phyloP scores from a whole-genome alignment of 768 basidiomycete genomes.

The Pleurotus sapidus region DNA sequence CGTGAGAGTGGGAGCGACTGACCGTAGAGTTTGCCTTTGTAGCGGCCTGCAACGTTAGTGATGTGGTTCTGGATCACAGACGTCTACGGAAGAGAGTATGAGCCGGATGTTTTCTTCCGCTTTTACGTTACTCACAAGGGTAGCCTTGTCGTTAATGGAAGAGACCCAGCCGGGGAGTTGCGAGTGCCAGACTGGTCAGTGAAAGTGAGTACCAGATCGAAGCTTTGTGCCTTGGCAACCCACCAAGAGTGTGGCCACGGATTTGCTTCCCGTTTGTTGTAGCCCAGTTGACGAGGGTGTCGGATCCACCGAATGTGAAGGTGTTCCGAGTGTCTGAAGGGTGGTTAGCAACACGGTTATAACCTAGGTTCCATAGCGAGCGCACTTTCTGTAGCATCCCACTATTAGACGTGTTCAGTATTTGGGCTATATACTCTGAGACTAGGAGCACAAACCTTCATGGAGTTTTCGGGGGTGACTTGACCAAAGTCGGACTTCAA shows the following conservation, averaged over 20 bases:
- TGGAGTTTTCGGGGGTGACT: conserved; percentile 43
- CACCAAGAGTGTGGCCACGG: conserved; percentile 34
- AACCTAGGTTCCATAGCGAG: conserved; percentile 1
- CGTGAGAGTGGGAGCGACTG: not conserved
- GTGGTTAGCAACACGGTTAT: not conserved
- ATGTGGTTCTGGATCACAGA: conserved; percentile 47
- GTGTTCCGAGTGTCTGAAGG: conserved; percentile 22
- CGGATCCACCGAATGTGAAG: conserved; percentile 32
- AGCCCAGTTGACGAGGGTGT: conserved; percentile 40
- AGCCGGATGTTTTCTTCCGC: not conserved
- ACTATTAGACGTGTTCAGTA: conserved; percentile 17
- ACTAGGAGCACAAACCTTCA: conserved; percentile 28
- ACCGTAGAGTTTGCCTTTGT: conserved; percentile 44
- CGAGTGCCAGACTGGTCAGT: conserved; percentile 21
- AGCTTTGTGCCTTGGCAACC: not conserved
- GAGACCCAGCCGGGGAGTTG: conserved; percentile 44
- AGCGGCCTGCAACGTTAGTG: conserved; percentile 39
- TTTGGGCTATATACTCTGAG: too few species aligned
- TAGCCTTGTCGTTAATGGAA: conserved; percentile 31
- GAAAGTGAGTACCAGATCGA: not conserved
- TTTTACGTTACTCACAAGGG: conserved; percentile 24
- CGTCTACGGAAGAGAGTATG: conserved; percentile 20
- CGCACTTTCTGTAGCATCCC: conserved; percentile 37
- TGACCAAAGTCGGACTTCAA: conserved; percentile 36
- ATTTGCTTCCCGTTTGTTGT: conserved; percentile 35